Evolutionary conservation across 2,329 filamentous ascomycete genomes (phyloP), one percentile per base, ranked within the genome.

Genomic region (Talaromyces verruculosus): DNA sequence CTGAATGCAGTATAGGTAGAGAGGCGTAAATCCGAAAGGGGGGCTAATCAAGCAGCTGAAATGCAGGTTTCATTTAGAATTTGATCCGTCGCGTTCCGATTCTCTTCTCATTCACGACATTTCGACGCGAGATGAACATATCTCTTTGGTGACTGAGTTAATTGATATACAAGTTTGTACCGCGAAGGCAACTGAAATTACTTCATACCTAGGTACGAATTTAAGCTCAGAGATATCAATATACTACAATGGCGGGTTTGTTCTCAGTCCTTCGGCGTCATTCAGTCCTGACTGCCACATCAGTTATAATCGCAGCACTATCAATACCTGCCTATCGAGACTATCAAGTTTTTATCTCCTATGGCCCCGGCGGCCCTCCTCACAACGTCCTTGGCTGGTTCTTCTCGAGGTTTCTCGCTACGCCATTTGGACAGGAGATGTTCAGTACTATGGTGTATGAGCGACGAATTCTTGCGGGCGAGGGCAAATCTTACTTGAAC

Each of bases 381-480:
- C 72, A 76, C 64, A 79, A 80, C 66, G 41, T 73, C 13, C 37
- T 76, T 30, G 78, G 78, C 55, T 80, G 77, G 75, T 53, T 78
- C 13, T 45, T 71, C 8, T 70, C 70, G 37, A 70, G 68, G 15
- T 53, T 71, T 33, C 49, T 75, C 1, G 69, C 73, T 30, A 68
- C 71, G 35, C 74, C 74, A 0, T 71, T 74, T 41, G 63, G 61
- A 15, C 57, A 68, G 13, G 74, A 76, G n/a, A 73, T 72, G 71
- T 59, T 76, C 53, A 69, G 69, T n/a, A 76, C 75, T 5, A 64
- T 67, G 11, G 65, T 71, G 6, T 76, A 76, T 51, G 69, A 72
- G 22, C 61, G 43, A 43, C 30, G n/a, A 10, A 47, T 64, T 7
- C 71, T 73, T 3, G 68, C 70, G 0, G 71, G 75, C 28, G 63